Percentiles rank a stretch among this genome's conserved stretches.
Conservation (phyloP, 2,329 filamentous ascomycete genomes). For the Neopestalotiopsis rosae region DNA sequence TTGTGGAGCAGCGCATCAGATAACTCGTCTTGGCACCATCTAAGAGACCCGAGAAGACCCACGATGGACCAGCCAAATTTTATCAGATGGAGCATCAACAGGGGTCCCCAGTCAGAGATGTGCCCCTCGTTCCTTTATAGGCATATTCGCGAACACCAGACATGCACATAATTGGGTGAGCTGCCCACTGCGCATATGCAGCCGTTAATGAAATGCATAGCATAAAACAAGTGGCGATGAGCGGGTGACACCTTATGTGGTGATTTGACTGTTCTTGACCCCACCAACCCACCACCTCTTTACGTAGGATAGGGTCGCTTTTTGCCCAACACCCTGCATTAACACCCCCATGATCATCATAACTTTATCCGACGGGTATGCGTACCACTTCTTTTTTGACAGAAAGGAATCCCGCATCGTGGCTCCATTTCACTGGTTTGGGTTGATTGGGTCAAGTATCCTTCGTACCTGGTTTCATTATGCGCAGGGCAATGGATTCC, state of each 20-base stretch:
- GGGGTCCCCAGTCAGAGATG: neutral
- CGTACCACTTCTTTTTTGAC: neutral
- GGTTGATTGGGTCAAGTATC: neutral
- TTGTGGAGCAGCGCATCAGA: slow-evolving; percentile 11
- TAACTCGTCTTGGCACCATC: slow-evolving; percentile 11
- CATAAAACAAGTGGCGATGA: neutral
- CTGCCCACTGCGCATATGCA: no score
- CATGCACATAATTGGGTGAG: neutral
- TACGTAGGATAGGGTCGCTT: no score
- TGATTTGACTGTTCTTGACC: no score
- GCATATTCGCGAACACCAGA: neutral
- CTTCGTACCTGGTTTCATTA: neutral
- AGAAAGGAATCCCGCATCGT: neutral
- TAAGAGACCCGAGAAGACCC: neutral
- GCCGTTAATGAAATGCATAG: neutral
- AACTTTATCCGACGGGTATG: neutral
- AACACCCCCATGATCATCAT: neutral
- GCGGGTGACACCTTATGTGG: neutral
- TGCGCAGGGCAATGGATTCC: neutral
- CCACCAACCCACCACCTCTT: no score
- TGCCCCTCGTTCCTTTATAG: neutral
- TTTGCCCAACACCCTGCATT: neutral
- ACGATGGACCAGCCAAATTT: slow-evolving; percentile 10
- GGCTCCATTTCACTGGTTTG: neutral
- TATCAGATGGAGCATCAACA: slow-evolving; percentile 12